Evolutionary conservation across 805 yeast species (phyloP).

Genomic region (Yamadazyma sp.): DNA sequence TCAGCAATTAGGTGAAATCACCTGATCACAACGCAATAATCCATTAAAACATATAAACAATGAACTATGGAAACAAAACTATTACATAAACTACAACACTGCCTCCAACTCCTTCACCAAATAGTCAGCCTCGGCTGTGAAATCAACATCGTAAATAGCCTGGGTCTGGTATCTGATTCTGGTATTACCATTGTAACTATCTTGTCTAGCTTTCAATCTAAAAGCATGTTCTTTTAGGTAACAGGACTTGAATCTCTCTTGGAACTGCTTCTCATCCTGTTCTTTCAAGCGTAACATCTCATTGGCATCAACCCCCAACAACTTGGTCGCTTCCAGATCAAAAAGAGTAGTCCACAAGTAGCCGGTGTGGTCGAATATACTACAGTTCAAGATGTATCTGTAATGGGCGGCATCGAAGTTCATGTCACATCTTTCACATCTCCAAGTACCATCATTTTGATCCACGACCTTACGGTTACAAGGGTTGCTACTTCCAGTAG

Average conservation of each 20-base stretch:
- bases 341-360: conserved; percentile 85
- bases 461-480: conserved; percentile 86
- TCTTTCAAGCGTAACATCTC: conserved; percentile 50
- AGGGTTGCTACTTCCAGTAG: conserved; percentile 17
- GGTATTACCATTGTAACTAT: conserved; percentile 74
- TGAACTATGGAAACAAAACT: background rate
- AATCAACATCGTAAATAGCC: conserved; percentile 53
- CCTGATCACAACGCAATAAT: background rate
- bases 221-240: conserved; percentile 72
- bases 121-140: conserved; percentile 57
- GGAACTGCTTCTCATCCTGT: conserved; percentile 44
- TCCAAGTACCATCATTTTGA: conserved; percentile 71
- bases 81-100: conserved; percentile 11
- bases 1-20: too few species aligned
- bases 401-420: conserved; percentile 67
- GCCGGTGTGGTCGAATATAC: conserved; percentile 78
- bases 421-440: conserved; percentile 89
- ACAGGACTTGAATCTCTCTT: conserved; percentile 43
- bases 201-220: conserved; percentile 79
- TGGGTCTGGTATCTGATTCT: conserved; percentile 74
- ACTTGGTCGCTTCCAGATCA: conserved; percentile 74
- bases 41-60: conserved; percentile 1
- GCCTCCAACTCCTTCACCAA: conserved; percentile 49
- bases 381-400: conserved; percentile 75
- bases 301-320: conserved; percentile 67